A percentile compares a stretch with the other conserved stretches of the same genome.
Conservation (phyloP, 1,284 basidiomycete genomes). For the Ustilago tritici region DNA sequence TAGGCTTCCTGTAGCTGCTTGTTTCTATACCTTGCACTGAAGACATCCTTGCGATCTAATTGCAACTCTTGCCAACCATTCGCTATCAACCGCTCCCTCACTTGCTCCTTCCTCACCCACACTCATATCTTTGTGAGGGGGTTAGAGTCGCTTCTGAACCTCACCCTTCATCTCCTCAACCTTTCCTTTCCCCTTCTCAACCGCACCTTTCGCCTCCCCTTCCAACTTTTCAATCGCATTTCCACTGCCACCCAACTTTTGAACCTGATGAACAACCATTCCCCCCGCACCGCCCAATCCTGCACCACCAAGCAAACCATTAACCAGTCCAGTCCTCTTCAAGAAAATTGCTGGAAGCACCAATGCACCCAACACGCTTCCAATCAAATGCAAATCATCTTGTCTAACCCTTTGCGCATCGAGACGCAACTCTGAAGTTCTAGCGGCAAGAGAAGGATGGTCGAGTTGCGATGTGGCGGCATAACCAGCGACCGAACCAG, state of each 20-base stretch:
- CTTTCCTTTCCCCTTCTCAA: conserved; percentile 14
- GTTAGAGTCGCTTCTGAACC: conserved; percentile 18
- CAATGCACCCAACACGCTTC: conserved; percentile 59
- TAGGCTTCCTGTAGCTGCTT: no score
- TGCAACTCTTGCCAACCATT: no score
- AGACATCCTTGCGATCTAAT: not conserved
- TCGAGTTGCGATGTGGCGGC: conserved; percentile 39
- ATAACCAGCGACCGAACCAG: conserved; percentile 47
- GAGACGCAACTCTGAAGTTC: conserved; percentile 19
- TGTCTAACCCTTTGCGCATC: conserved; percentile 50
- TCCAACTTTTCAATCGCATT: not conserved
- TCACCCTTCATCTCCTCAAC: conserved; percentile 18
- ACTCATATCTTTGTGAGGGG: not conserved
- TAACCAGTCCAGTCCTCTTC: conserved; percentile 59
- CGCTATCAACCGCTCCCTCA: not conserved
- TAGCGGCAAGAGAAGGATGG: conserved; percentile 31
- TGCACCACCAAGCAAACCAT: conserved; percentile 63
- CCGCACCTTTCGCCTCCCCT: not conserved
- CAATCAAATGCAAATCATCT: conserved; percentile 66
- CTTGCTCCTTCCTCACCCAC: not conserved
- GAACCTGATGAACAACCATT: conserved; percentile 52
- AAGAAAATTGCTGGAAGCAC: conserved; percentile 63
- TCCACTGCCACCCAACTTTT: conserved; percentile 21
- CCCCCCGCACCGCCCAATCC: conserved; percentile 62
- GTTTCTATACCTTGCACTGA: not conserved